Conservation (phyloP, 306 rosid species). For the Sindora glabra region DNA sequence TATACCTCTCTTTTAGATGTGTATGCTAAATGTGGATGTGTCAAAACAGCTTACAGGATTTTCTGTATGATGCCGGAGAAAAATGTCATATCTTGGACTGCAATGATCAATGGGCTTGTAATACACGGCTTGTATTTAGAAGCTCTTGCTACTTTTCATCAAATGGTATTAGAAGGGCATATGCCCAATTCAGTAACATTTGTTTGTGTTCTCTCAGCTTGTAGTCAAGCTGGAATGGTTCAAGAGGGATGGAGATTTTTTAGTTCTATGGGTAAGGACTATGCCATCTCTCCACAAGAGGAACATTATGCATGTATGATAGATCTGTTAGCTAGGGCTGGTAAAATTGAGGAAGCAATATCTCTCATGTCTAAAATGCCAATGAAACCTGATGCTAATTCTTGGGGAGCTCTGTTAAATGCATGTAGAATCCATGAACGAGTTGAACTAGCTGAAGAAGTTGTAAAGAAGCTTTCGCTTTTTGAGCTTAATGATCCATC, state of each 20-base stretch:
- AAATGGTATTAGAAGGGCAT: slow-evolving; percentile 9
- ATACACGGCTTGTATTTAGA: slow-evolving; percentile 2
- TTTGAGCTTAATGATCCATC: slow-evolving; percentile 3
- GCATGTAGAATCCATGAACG: slow-evolving; percentile 7
- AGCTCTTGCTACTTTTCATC: not conserved
- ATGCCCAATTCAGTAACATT: not conserved
- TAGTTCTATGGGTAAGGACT: slow-evolving; percentile 5
- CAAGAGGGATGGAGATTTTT: slow-evolving; percentile 2
- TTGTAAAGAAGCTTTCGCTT: not conserved
- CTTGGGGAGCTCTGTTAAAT: not conserved
- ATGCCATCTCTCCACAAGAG: slow-evolving; percentile 16
- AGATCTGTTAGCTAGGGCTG: slow-evolving; percentile 12
- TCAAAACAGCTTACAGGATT: slow-evolving; percentile 7
- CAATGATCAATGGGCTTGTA: slow-evolving; percentile 14
- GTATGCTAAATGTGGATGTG: slow-evolving; percentile 11
- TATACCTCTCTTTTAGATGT: slow-evolving; percentile 2
- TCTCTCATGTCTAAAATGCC: slow-evolving; percentile 6
- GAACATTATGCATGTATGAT: slow-evolving; percentile 14
- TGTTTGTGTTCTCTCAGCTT: slow-evolving; percentile 5
- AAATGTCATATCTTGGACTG: slow-evolving; percentile 8
- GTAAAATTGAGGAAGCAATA: slow-evolving; percentile 10
- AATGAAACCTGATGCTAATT: not conserved
- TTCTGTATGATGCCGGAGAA: slow-evolving; percentile 4
- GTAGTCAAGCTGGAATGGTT: slow-evolving; percentile 12
- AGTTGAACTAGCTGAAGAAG: slow-evolving; percentile 13